Evolutionary conservation across 1,284 basidiomycete genomes (phyloP), one percentile per base, ranked within the genome.

Genomic region (Singerocomus inundabilis): DNA sequence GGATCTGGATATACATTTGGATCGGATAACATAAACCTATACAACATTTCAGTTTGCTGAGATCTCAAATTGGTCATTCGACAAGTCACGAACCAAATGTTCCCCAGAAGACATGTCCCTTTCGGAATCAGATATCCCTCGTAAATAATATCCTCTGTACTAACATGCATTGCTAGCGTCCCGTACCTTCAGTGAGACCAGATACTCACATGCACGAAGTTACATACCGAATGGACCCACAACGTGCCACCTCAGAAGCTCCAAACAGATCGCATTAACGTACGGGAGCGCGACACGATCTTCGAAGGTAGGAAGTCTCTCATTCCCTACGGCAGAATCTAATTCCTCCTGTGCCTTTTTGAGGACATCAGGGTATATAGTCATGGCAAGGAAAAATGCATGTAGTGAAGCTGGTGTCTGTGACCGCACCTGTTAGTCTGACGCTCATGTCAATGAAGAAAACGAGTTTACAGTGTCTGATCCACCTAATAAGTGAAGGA

Each of bases 101-200:
- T 63, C 9, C 37, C 18, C 5, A 70, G 6, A 1, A 68, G 37
- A 8, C 46, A 35, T 2, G 64, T 55, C 15, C 67, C 70, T 47
- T 72, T 73, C 6, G 75, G 72, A 10, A 76, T 72, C 2, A 68
- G 41, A 46, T 70, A 69, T 6, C 71, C 72, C 4, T 60, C 38
- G 42, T 68, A 62, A 12, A 67, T 44, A 5, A 64, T 58, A n/a
- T 75, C 72, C 42, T 72, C 62, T 15, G 59, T 64, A 1, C 63
- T 60, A 2, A 71, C 66, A 47, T 62, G 42, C 16, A 69, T 62
- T 6, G 59, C 73, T 75, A n/a, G n/a, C 11, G 1, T 13, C 29
- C 37, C 21, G 28, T 18, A 55, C 73, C 72, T 0, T 69, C 34
- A 66, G 11, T 32, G 30, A 38, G 24, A 40, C 2, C 1, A 15